Evolutionary conservation across 2,329 filamentous ascomycete species (phyloP).

Genomic region (Arachnopeziza araneosa): DNA sequence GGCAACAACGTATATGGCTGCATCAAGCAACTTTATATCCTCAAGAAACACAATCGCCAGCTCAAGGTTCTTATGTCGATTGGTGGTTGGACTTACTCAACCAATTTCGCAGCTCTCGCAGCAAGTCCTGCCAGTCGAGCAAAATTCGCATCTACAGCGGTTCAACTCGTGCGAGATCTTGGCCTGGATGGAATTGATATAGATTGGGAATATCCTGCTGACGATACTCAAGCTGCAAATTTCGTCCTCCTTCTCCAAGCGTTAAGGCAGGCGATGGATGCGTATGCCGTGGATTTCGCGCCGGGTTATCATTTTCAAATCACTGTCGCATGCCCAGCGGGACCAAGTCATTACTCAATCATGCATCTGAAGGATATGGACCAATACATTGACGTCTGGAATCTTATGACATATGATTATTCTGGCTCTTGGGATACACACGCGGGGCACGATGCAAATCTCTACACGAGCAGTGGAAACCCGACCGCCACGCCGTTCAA

Average conservation of each 20-base stretch:
- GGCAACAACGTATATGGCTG: slow-evolving; percentile 75
- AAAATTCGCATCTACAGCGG: slow-evolving; percentile 14
- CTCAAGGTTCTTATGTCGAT: slow-evolving; percentile 76
- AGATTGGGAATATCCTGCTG: slow-evolving; percentile 20
- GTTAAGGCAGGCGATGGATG: slow-evolving; percentile 39
- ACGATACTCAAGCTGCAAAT: slow-evolving; percentile 14
- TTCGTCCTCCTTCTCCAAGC: slow-evolving; percentile 24
- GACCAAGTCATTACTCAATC: slow-evolving; percentile 41
- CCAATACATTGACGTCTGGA: slow-evolving; percentile 46
- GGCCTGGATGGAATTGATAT: slow-evolving; percentile 23
- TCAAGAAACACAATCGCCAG: slow-evolving; percentile 73
- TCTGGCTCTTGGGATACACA: slow-evolving; percentile 58
- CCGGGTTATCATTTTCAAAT: slow-evolving; percentile 47
- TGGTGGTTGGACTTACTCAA: slow-evolving; percentile 80
- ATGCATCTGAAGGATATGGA: slow-evolving; percentile 44
- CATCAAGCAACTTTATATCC: slow-evolving; percentile 70
- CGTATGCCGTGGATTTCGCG: slow-evolving; percentile 40
- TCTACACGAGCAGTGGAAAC: slow-evolving; percentile 51
- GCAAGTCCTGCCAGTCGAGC: slow-evolving; percentile 45
- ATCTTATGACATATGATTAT: slow-evolving; percentile 69
- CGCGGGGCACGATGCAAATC: slow-evolving; percentile 67
- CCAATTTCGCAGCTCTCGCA: slow-evolving; percentile 65
- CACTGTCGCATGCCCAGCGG: slow-evolving; percentile 48
- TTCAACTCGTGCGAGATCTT: slow-evolving; percentile 13
- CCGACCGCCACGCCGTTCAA: slow-evolving; percentile 62